Conservation (phyloP, 2,329 filamentous ascomycete species). For the Fusarium nanum region DNA sequence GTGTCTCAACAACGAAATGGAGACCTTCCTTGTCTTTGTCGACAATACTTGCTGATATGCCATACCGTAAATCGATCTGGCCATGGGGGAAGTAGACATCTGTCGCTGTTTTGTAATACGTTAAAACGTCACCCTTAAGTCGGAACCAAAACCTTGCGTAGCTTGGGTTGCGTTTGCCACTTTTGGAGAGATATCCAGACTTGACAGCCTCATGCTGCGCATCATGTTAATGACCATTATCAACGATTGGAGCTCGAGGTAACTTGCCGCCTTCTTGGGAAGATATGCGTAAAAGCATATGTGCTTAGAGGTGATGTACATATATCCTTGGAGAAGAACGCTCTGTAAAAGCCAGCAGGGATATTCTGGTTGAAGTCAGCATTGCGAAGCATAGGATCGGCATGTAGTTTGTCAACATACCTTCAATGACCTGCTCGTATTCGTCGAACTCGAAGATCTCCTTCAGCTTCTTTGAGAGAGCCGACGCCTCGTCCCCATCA, state of each 20-base stretch:
- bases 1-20: constrained; percentile 83
- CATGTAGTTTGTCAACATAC: constrained; percentile 54
- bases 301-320: constrained; percentile 94
- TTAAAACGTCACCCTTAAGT: constrained; percentile 89
- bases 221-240: constrained; percentile 26
- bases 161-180: constrained; percentile 85
- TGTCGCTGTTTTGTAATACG: constrained; percentile 86
- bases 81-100: constrained; percentile 92
- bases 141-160: constrained; percentile 95
- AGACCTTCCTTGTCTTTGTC: constrained; percentile 82
- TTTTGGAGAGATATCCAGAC: constrained; percentile 89
- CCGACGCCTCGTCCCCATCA: constrained; percentile 60
- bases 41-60: constrained; percentile 82
- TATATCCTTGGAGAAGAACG: constrained; percentile 90
- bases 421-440: constrained; percentile 85
- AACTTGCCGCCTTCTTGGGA: constrained; percentile 85
- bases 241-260: neutral
- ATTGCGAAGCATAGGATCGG: neutral
- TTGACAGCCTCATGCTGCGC: constrained; percentile 77
- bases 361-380: constrained; percentile 70
- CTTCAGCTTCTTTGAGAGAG: constrained; percentile 77
- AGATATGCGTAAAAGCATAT: constrained; percentile 98
- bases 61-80: constrained; percentile 91
- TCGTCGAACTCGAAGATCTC: constrained; percentile 87
- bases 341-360: constrained; percentile 94